Conservation (phyloP, 768 basidiomycete species). For the Astraeus odoratus region DNA sequence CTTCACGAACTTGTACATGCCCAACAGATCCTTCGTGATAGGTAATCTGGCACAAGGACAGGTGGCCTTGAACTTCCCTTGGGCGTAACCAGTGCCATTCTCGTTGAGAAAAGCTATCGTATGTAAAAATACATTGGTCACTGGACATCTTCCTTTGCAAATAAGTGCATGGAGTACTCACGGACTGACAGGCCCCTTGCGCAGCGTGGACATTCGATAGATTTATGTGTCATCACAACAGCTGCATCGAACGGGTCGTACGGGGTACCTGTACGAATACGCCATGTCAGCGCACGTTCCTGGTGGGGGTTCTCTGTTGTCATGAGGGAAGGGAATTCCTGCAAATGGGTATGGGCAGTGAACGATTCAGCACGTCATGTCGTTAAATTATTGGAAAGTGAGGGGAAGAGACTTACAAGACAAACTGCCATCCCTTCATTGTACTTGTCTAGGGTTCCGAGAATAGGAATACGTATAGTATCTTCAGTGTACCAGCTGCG, state of each 20-base stretch:
- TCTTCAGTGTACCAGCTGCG: constrained; percentile 2
- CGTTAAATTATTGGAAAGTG: neutral
- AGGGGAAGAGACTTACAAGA: neutral
- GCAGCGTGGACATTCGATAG: constrained; percentile 27
- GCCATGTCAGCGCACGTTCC: constrained; percentile 6
- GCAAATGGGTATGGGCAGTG: too few species aligned
- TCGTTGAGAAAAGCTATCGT: constrained; percentile 31
- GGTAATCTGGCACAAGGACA: constrained; percentile 33
- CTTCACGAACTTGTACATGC: constrained; percentile 31
- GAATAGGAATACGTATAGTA: neutral
- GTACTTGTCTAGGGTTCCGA: neutral
- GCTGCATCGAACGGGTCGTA: constrained; percentile 26
- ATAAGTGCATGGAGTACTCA: constrained; percentile 15
- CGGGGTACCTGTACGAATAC: constrained; percentile 5
- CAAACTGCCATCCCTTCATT: neutral
- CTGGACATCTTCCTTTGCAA: too few species aligned
- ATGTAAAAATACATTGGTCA: constrained; percentile 1
- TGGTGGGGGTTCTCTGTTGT: neutral
- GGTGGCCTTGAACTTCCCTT: constrained; percentile 28
- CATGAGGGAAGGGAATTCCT: neutral
- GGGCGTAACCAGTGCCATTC: constrained; percentile 40
- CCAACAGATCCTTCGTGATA: constrained; percentile 34
- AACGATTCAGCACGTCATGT: neutral
- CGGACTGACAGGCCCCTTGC: neutral
- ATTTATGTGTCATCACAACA: constrained; percentile 10